Evolutionary conservation across 805 yeast species (phyloP), one percentile per base, ranked within the genome.

Genomic region (Dipodascus albidus): DNA sequence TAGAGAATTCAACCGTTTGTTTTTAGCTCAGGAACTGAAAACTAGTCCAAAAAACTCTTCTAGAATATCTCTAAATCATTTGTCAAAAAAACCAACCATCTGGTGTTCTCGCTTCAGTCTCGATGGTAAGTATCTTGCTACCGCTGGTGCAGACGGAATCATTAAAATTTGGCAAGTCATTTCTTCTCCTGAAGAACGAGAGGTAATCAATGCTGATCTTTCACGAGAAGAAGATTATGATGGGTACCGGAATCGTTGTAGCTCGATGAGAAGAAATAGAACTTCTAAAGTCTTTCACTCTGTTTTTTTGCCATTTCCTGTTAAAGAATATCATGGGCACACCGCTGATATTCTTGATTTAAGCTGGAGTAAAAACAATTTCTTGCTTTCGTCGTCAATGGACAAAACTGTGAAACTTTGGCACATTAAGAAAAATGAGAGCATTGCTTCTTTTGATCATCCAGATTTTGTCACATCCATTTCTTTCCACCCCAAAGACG

Each of bases 281-380:
- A n/a, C 50, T 50, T 23, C 27, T 23, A 50, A 24, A 15, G 44
- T 20, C 14, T 77, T 76, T 60, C 95, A 95, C 0, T 91, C 96
- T 0, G 87, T 90, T 1, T 89, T 90, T 65, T 83, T 82, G 58
- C 78, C 81, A 2, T 64, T 63, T 9, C 96, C 97, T 0, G 64
- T 74, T 15, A 73, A 78, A 27, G 75, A 75, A 14, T 84, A 80
- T 57, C 67, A 65, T 47, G 93, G 86, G 17, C 97, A 91, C 66
- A 67, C 77, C 0, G 78, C 77, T 49, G 85, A 87, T 55, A 75
- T 91, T 15, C 66, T 87, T n/a, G 79, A 85, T 9, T 63, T 90
- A 33, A 87, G 86, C 61, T 90, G 97, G 97, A 84, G 95, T 51
- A 83, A 83, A 60, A 89, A 88, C 67, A 83, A 83, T 64, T 90